Base-by-base conservation (phyloP, 202 grass and related monocot species). In the Carex arenaria region DNA sequence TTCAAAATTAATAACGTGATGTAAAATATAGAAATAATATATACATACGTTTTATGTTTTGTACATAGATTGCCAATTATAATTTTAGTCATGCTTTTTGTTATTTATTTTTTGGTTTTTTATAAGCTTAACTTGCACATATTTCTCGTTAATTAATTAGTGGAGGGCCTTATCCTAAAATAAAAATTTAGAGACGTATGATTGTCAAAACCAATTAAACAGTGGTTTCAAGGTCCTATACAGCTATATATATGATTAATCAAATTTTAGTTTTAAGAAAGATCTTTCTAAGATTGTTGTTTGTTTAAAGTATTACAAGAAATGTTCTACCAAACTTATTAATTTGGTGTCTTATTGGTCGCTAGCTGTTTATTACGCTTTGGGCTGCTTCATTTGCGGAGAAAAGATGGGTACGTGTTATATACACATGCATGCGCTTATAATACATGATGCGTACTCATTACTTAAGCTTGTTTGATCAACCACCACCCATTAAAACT, bases 351-450 rank as follows among this genome's bases (percentile, higher is more conserved):
- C 47, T 36, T 76, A 52, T 84, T 84, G 23, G 82, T 15, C 2
- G 15, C 51, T 76, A 34, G 32, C 8, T 67, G 19, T 34, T 26
- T 26, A 26, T 26, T 34, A 22, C 22, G 20, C 10, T 28, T 74
- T 56, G 62, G 30, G 3, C 51, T 76, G 67, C 84, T 80, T 79
- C 84, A 85, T 80, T 85, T 85, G 62, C 43, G 74, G 84, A 80
- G 84, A 79, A 70, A 85, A 80, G 18, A 68, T 34, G 36, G 40
- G 42, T n/a, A n/a, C n/a, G 72, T 32, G 56, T 53, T 79, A 79
- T 80, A 38, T 80, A 80, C 34, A 80, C 60, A 80, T n/a, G 64
- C 60, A 61, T 80, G 43, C 43, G 38, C 38, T 22, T 76, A 40
- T 40, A 36, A 40, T 40, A 40, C 26, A 54, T 55, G 23, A 75